A percentile compares a stretch with the other conserved stretches of the same genome.
These are phyloP conservation scores for Pythium aquatile DNA, from an alignment of 352 stramenopile species.

Conservation along the genomic window DNA sequence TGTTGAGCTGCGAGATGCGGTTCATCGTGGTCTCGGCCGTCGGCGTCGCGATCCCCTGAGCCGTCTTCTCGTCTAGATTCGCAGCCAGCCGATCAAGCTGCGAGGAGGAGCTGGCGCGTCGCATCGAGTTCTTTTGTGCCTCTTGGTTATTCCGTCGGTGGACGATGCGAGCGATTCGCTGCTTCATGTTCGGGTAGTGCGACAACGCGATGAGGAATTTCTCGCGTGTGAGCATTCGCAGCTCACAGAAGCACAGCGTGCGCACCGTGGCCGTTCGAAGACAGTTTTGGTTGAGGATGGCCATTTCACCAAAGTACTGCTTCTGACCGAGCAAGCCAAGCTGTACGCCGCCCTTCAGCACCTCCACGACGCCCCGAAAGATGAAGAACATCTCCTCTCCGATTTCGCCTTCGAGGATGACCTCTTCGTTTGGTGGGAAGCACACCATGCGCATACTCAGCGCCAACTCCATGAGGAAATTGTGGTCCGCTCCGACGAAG, in stretches of 20 bases:
- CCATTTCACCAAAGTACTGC: conserved; percentile 81
- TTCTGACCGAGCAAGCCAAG: conserved; percentile 65
- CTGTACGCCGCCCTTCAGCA: conserved; percentile 41
- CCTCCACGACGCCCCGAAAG: conserved; percentile 69
- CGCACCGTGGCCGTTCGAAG: conserved; percentile 57
- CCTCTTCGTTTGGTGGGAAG: conserved; percentile 59
- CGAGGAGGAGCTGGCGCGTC: conserved; percentile 35
- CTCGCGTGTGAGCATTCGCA: conserved; percentile 67
- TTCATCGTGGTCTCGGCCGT: conserved; percentile 55
- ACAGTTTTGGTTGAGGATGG: conserved; percentile 63
- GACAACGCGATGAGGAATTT: conserved; percentile 75
- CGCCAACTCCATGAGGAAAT: conserved; percentile 77
- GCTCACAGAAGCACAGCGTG: conserved; percentile 72
- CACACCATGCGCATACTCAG: conserved; percentile 79
- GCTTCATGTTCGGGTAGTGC: conserved; percentile 75
- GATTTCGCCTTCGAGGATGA: conserved; percentile 69
- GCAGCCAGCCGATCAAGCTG: conserved; percentile 58
- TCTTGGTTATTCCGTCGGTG: conserved; percentile 39
- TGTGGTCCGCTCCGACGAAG: conserved; percentile 68
- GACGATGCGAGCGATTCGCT: conserved; percentile 76
- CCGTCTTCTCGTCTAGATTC: conserved; percentile 53
- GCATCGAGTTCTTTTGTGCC: conserved; percentile 15
- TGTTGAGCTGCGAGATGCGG: conserved; percentile 88
- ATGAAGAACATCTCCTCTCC: conserved; percentile 77
- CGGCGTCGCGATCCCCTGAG: conserved; percentile 41